Percentiles rank a stretch among this genome's conserved stretches.
Evolutionary conservation across 2,329 filamentous ascomycete genomes (phyloP).

Genomic region (Fusarium continuum): DNA sequence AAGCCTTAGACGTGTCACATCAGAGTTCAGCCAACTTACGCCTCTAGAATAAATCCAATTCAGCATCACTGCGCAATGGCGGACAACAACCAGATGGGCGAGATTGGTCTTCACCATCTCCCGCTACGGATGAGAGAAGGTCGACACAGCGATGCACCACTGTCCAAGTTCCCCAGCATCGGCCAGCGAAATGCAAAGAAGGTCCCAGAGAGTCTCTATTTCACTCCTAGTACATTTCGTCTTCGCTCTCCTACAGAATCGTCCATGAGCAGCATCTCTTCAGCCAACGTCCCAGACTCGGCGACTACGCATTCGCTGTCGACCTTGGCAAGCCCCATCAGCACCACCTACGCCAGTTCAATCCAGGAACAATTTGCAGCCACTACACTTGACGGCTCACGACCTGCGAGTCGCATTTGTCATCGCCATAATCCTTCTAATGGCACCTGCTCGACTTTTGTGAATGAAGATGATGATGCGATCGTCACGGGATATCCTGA

Average conservation of each 20-base stretch:
- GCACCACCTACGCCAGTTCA: constrained; percentile 49
- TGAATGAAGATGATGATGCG: constrained; percentile 48
- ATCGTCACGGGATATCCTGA: constrained; percentile 43
- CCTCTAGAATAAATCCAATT: constrained; percentile 4
- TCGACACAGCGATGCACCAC: constrained; percentile 2
- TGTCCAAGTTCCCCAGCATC: constrained; percentile 34
- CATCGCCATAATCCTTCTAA: constrained; percentile 48
- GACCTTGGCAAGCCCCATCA: constrained; percentile 49
- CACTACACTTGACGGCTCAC: constrained; percentile 38
- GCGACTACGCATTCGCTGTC: constrained; percentile 51
- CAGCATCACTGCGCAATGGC: constrained; percentile 26
- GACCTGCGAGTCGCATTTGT: constrained; percentile 42
- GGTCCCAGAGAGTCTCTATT: constrained; percentile 46
- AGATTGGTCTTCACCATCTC: constrained; percentile 43
- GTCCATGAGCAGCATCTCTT: constrained; percentile 52
- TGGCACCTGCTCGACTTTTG: constrained; percentile 52
- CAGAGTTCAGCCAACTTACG: neutral
- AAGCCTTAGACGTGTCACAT: neutral
- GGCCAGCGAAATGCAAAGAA: constrained; percentile 27
- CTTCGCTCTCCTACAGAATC: constrained; percentile 51
- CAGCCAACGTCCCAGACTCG: constrained; percentile 51
- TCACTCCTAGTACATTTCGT: constrained; percentile 41
- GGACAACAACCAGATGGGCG: constrained; percentile 25
- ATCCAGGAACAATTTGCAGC: constrained; percentile 47
- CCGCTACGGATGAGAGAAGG: constrained; percentile 39